Evolutionary conservation across 192 early-diverging fungal species (phyloP), one percentile per base, ranked within the genome.

Genomic region (Backusella macrospora): DNA sequence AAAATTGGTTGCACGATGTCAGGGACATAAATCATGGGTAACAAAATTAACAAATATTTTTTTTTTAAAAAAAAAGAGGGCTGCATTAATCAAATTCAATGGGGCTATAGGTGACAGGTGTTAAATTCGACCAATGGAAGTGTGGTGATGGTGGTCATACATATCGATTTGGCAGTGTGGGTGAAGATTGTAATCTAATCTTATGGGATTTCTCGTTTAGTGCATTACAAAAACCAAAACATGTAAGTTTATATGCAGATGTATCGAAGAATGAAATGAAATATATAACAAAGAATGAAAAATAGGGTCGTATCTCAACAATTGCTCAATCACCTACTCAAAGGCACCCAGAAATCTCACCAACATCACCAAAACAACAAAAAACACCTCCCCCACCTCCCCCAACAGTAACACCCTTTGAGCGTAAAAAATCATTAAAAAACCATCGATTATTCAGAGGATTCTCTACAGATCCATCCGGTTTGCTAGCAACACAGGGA

Each of bases 181-280:
- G 94, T 14, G 96, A 99, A 65, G 98, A 98, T 78, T 90, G 93
- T 4, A 86, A 89, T 74, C 68, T 99, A 6, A 80, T 93, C 21
- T 72, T 99, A 5, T 99, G 96, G 96, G 98, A 99, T 72, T 97
- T 99, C 78, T 93, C 92, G 46, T 85, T 95, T 44, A 78, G 85
- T 14, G 88, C 90, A 0, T 76, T 98, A 16, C 92, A 92, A 72
- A 86, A 91, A 14, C 94, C 96, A 12, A 92, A 93, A 65, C 81
- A 81, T 37, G 86, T 86, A 86, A 80, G 85, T 72, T 5, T 8
- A 44, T 44, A 29, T n/a, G n/a, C 15, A 15, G 43, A 18, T 13
- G 12, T 2, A 72, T n/a, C n/a, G n/a, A 64, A 64, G 15, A 64
- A 73, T 14, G 45, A 15, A 26, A 29, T 15, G 6, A n/a, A 49